A percentile compares a stretch with the other conserved stretches of the same genome.
Conservation (phyloP, 371 early-diverging fungal genomes). For the Mucor mucedo region DNA sequence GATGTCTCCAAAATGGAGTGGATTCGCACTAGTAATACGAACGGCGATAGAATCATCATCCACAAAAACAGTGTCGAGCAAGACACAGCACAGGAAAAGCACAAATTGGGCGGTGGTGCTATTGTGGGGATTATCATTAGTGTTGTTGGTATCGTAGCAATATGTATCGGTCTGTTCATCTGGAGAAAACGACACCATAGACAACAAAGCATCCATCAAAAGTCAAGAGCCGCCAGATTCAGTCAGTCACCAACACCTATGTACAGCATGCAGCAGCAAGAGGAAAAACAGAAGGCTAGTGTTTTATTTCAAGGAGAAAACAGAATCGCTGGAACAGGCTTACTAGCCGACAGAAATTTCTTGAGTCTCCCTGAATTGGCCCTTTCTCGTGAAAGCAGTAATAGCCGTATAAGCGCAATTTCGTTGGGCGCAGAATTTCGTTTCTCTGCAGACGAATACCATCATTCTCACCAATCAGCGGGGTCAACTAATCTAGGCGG, state of each 20-base stretch:
- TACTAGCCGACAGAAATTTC: not conserved
- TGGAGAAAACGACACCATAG: conserved; percentile 14
- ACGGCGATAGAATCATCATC: not conserved
- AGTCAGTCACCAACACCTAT: conserved; percentile 32
- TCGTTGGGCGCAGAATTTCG: conserved; percentile 36
- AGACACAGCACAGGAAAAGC: not conserved
- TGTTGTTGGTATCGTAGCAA: conserved; percentile 27
- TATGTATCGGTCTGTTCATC: conserved; percentile 36
- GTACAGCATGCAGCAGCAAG: conserved; percentile 7
- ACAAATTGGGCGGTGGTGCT: conserved; percentile 35
- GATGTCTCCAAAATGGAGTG: conserved; percentile 17
- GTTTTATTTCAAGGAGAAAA: conserved; percentile 1
- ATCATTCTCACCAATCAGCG: conserved; percentile 5
- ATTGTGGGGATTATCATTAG: conserved; percentile 47
- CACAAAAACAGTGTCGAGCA: not conserved
- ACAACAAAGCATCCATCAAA: conserved; percentile 5
- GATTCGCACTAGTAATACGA: conserved; percentile 3
- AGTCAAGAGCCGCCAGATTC: conserved; percentile 31
- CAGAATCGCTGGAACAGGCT: not conserved
- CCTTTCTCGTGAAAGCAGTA: not conserved
- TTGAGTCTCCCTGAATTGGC: conserved; percentile 19
- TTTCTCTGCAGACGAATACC: conserved; percentile 11
- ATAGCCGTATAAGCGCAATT: conserved; percentile 16
- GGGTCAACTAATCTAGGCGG: not conserved
- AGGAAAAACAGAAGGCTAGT: not conserved